These are phyloP conservation scores for Lagenaria siceraria DNA, from an alignment of 306 rosid genomes.

Conservation along the genomic window DNA sequence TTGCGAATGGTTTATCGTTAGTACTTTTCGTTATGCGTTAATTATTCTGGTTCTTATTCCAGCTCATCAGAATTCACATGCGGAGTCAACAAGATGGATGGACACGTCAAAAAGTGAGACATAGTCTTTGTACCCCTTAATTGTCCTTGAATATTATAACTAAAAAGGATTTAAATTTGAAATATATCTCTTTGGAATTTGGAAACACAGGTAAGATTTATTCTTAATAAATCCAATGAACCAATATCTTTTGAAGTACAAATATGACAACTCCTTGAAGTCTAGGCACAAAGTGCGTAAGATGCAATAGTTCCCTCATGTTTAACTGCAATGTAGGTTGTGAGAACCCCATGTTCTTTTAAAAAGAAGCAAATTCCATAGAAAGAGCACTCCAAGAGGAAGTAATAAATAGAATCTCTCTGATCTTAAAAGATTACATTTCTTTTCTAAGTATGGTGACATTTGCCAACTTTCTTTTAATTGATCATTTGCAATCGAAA, in stretches of 20 bases:
- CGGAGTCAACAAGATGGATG: constrained; percentile 32
- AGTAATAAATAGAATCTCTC: not conserved
- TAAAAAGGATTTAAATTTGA: not conserved
- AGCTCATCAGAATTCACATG: constrained; percentile 48
- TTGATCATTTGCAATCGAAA: not conserved
- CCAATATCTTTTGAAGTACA: not conserved
- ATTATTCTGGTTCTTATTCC: constrained; percentile 15
- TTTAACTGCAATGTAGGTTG: not conserved
- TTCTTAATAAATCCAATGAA: not conserved
- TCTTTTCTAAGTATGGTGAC: not conserved
- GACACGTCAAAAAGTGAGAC: constrained; percentile 54
- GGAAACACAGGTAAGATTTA: not conserved
- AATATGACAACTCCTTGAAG: not conserved
- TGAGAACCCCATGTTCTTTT: not conserved
- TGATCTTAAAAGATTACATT: constrained; percentile 7
- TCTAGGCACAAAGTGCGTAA: not conserved
- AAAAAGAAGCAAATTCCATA: not conserved
- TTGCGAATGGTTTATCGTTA: not conserved
- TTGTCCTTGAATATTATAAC: not conserved
- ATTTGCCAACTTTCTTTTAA: not conserved
- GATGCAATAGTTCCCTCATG: not conserved
- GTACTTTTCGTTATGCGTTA: not conserved
- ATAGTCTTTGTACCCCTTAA: not conserved
- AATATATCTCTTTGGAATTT: not conserved
- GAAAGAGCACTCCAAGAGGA: not conserved